Percentiles rank a stretch among this genome's conserved stretches.
phyloP scores from a whole-genome alignment of 352 stramenopile species.

The Phytophthora pisi region DNA sequence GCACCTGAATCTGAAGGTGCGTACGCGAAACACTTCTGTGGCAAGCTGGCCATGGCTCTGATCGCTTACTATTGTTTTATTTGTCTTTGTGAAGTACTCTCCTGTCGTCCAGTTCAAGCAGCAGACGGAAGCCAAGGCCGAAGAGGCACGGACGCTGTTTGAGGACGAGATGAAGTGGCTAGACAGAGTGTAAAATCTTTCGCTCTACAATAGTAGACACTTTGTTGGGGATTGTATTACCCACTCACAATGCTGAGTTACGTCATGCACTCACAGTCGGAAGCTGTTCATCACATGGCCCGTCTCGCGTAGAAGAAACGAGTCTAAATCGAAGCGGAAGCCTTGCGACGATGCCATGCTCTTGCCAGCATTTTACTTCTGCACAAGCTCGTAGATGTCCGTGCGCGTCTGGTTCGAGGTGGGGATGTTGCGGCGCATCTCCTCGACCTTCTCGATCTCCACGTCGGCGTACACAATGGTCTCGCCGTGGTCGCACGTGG shows the following conservation, averaged over 20 bases:
- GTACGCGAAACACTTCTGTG: neutral
- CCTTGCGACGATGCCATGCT: slow-evolving; percentile 5
- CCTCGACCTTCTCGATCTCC: slow-evolving; percentile 93
- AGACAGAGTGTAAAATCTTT: slow-evolving; percentile 39
- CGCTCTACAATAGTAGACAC: slow-evolving; percentile 20
- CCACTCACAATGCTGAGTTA: slow-evolving; percentile 27
- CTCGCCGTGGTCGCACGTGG: slow-evolving; percentile 93
- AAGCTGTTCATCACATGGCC: slow-evolving; percentile 3
- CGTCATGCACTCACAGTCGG: slow-evolving; percentile 20
- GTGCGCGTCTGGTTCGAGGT: slow-evolving; percentile 93
- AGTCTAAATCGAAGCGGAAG: neutral
- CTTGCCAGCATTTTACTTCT: slow-evolving; percentile 60
- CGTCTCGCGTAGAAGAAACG: slow-evolving; percentile 1
- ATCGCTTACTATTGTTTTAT: slow-evolving; percentile 1
- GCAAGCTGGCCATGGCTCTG: neutral
- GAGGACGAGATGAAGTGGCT: slow-evolving; percentile 84
- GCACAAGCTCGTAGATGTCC: slow-evolving; percentile 95
- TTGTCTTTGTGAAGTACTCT: slow-evolving; percentile 58
- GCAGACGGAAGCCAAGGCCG: slow-evolving; percentile 64
- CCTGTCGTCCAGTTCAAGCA: slow-evolving; percentile 82
- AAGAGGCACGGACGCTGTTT: slow-evolving; percentile 65
- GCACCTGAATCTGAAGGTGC: slow-evolving; percentile 83
- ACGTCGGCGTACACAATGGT: slow-evolving; percentile 96
- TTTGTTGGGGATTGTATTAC: slow-evolving; percentile 36
- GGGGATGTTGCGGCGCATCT: slow-evolving; percentile 97